phyloP scores from a whole-genome alignment of 1,284 basidiomycete genomes.

The Pseudozyma tsukubaensis region DNA sequence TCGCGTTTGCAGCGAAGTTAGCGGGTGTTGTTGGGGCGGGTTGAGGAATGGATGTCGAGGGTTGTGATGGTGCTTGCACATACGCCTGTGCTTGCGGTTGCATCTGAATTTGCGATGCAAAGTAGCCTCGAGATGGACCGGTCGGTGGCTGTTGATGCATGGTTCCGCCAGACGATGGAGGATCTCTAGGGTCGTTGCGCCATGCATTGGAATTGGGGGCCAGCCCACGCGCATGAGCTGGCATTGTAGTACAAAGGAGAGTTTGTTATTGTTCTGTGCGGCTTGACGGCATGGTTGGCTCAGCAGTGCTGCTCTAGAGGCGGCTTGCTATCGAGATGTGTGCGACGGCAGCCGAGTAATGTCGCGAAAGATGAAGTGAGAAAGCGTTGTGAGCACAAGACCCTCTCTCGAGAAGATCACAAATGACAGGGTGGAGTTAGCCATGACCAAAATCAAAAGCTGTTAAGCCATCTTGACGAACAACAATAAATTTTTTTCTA shows the following conservation, averaged over 20 bases:
- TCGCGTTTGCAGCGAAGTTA: background rate
- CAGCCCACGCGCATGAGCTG: slow-evolving; percentile 18
- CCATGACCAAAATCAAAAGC: too few species aligned
- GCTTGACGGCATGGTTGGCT: background rate
- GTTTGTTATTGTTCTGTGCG: background rate
- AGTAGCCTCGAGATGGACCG: slow-evolving; percentile 22
- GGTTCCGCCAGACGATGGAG: slow-evolving; percentile 3
- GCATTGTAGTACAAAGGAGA: slow-evolving; percentile 1
- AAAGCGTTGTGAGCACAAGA: too few species aligned
- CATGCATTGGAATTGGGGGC: slow-evolving; percentile 11
- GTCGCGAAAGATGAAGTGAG: too few species aligned
- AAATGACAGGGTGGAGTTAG: too few species aligned
- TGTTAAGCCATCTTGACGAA: too few species aligned
- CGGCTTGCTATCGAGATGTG: background rate
- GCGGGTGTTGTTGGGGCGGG: background rate
- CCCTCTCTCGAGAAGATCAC: too few species aligned
- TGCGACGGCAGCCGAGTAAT: too few species aligned
- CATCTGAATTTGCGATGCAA: too few species aligned
- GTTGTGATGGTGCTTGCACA: slow-evolving; percentile 6
- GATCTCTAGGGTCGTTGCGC: slow-evolving; percentile 16
- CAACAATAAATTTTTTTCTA: too few species aligned
- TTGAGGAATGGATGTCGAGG: background rate
- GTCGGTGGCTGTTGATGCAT: slow-evolving; percentile 15
- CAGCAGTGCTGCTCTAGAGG: background rate
- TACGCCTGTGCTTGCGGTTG: too few species aligned